A percentile compares a stretch with the other conserved stretches of the same genome.
Conservation (phyloP, 2,329 filamentous ascomycete species). For the Hypomyces rosellus region DNA sequence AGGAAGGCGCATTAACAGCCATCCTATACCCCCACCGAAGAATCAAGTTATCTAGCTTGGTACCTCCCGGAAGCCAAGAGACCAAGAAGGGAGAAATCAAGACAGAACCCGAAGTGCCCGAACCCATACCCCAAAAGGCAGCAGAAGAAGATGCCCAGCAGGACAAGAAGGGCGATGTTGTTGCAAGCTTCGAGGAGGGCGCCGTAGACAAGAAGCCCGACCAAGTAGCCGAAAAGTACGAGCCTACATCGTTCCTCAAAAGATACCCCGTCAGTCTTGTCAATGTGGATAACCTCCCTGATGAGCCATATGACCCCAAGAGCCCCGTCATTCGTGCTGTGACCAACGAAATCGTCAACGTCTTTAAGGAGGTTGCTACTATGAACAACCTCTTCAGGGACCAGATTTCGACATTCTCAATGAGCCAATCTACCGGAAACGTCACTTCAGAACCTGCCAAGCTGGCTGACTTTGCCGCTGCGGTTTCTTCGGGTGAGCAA, state of each 20-base stretch:
- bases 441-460: slow-evolving; percentile 93
- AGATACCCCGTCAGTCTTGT: slow-evolving; percentile 91
- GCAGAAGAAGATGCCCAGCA: slow-evolving; percentile 44
- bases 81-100: slow-evolving; percentile 47
- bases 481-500: slow-evolving; percentile 89
- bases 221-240: slow-evolving; percentile 54
- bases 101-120: slow-evolving; percentile 43
- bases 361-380: slow-evolving; percentile 93
- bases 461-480: slow-evolving; percentile 92
- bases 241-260: slow-evolving; percentile 84
- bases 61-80: slow-evolving; percentile 58
- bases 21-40: slow-evolving; percentile 94
- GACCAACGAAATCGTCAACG: slow-evolving; percentile 96
- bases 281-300: slow-evolving; percentile 86
- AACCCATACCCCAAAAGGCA: slow-evolving; percentile 52
- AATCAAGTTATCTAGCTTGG: slow-evolving; percentile 79
- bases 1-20: slow-evolving; percentile 79
- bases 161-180: slow-evolving; percentile 85
- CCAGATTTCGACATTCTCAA: slow-evolving; percentile 94
- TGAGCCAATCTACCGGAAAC: slow-evolving; percentile 90
- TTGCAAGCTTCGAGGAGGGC: slow-evolving; percentile 91
- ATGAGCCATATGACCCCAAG: slow-evolving; percentile 86
- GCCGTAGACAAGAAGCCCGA: slow-evolving; percentile 55
- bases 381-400: slow-evolving; percentile 94
- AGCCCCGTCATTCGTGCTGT: slow-evolving; percentile 84